Base-by-base conservation (phyloP, 2,329 filamentous ascomycete genomes). In the Elsinoe batatas region DNA sequence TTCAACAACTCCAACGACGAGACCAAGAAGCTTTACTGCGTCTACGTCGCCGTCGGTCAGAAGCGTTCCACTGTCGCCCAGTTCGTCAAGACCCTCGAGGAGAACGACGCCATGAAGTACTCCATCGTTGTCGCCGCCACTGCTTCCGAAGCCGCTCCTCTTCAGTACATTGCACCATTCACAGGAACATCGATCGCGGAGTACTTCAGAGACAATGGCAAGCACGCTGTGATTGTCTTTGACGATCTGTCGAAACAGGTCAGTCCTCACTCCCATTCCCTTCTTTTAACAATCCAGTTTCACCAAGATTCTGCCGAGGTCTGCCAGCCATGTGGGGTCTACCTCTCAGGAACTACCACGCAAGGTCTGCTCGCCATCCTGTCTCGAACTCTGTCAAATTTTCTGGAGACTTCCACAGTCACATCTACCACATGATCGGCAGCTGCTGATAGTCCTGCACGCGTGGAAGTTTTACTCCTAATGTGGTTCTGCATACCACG, bases 81-180 rank as follows among this genome's bases (percentile, higher is more conserved):
- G 83, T 85, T 98, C 69, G 93, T 98, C 81, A 90, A 97, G 88
- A 97, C 93, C 63, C 88, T 98, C 58, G 91, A 97, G 84, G 91
- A 97, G 86, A 95, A 96, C 75, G 91, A 97, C 68, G 90, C 93
- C 71, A 95, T 98, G 90, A 95, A 96, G 81, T 98, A 97, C 83
- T 85, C 80, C 64, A 84, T 95, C 64, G 74, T 98, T 63, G 89
- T 97, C 64, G 93, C 93, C 64, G 93, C 93, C 68, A 98, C 93
- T 61, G 93, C 93, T 67, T 97, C 93, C 56, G 93, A 98, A 79
- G 93, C 93, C 63, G 90, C 91, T 58, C 89, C 91, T 67, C 81
- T 96, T 55, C 91, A 96, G 76, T 96, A 94, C 75, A 79, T 95
- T 62, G 90, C 90, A 66, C 91, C 91, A 60, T 96, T 96, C 82